Evolutionary conservation across 306 rosid genomes (phyloP).

Genomic region (Mimosa pudica): DNA sequence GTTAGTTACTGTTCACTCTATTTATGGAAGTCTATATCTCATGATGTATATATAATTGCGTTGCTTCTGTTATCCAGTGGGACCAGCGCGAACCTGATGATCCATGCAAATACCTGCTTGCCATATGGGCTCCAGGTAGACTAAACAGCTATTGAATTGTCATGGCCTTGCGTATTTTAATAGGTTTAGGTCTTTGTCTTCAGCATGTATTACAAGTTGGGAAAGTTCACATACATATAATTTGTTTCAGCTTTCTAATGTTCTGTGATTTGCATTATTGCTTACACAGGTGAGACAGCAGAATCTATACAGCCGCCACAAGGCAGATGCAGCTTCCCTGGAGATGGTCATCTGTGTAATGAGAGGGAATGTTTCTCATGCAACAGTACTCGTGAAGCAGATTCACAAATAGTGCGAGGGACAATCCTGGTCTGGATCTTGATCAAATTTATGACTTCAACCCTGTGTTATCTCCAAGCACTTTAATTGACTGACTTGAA

Average conservation of each 20-base stretch:
- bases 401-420: slow-evolving; percentile 75
- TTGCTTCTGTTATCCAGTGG: slow-evolving; percentile 57
- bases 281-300: slow-evolving; percentile 86
- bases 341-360: slow-evolving; percentile 62
- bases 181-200: slow-evolving; percentile 22
- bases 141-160: slow-evolving; percentile 14
- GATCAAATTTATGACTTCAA: slow-evolving; percentile 14
- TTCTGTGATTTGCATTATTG: slow-evolving; percentile 35
- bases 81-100: slow-evolving; percentile 90
- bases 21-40: slow-evolving; percentile 17
- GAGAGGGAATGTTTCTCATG: slow-evolving; percentile 81
- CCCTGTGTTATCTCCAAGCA: slow-evolving; percentile 5
- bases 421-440: slow-evolving; percentile 70
- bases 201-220: slow-evolving; percentile 17
- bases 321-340: slow-evolving; percentile 65
- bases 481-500: slow-evolving; percentile 25
- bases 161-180: slow-evolving; percentile 25
- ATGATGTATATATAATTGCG: slow-evolving; percentile 15
- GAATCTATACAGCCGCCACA: slow-evolving; percentile 82
- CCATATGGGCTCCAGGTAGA: slow-evolving; percentile 99
- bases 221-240: slow-evolving; percentile 23
- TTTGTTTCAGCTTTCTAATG: slow-evolving; percentile 26
- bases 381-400: slow-evolving; percentile 71
- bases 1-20: slow-evolving; percentile 51
- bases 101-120: slow-evolving; percentile 89